Evolutionary conservation across 176 grass and related monocot species (phyloP), one percentile per base, ranked within the genome.

Genomic region (Calamus simplicifolius): DNA sequence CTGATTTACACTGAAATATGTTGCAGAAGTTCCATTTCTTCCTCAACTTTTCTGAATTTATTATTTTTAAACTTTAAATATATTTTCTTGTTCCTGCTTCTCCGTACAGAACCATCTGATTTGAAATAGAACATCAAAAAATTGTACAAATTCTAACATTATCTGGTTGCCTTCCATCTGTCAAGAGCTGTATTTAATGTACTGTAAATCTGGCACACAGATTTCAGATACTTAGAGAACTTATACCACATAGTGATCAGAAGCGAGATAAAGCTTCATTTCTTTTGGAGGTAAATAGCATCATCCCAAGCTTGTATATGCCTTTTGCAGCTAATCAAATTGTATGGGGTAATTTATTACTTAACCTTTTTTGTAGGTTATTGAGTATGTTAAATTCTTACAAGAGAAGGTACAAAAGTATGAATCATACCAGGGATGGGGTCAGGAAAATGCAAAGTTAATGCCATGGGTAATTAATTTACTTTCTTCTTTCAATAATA

Each of bases 211-310:
- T 43, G 35, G 35, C 35, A 43, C 35, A 43, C 83, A 86, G 83
- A 78, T 86, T 86, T 78, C 78, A 86, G 74, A 81, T 81, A 53
- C 83, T 86, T 55, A 76, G 83, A 58, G 83, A 86, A 25, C 78
- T 86, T 30, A 77, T 86, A 73, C 83, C 83, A 26, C 69, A 81
- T 62, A 81, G 78, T 49, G 83, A 86, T 56, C 83, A 86, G 60
- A 86, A 86, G 74, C 77, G 78, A 69, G 83, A 86, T 64, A 75
- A 73, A 67, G 85, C 85, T 69, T 80, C 80, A 27, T 77, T 82
- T 48, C 75, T 83, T 69, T 68, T 75, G 63, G 75, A 80, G 79
- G 76, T 83, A 43, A 54, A 55, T 51, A 43, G 35, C 35, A 43
- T 43, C 35, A 43, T 12, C 35, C 13, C 15, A 38, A 55, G 15